Percentiles rank a stretch among this genome's conserved stretches.
These are phyloP conservation scores for Aspergillus versicolor DNA, from an alignment of 2,329 filamentous ascomycete species.

Conservation along the genomic window DNA sequence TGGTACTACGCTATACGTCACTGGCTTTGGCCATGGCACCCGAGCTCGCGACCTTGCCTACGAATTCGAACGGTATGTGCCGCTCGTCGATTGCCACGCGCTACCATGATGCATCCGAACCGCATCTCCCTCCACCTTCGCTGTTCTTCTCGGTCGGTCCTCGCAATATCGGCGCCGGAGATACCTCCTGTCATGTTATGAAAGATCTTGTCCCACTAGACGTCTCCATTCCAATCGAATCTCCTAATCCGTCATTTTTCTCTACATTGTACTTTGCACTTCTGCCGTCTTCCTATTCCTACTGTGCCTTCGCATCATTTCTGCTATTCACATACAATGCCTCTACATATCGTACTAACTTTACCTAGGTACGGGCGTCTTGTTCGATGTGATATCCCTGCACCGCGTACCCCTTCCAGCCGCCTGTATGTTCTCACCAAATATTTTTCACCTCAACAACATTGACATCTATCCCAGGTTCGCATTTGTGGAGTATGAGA, in stretches of 20 bases:
- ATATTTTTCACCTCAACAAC: slow-evolving; percentile 13
- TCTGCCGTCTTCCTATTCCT: neutral
- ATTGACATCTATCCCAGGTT: slow-evolving; percentile 61
- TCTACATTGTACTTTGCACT: slow-evolving; percentile 4
- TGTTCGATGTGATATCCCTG: slow-evolving; percentile 97
- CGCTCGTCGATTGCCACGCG: slow-evolving; percentile 46
- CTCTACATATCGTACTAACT: slow-evolving; percentile 37
- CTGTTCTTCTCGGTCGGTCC: slow-evolving; percentile 36
- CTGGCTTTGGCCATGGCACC: slow-evolving; percentile 97
- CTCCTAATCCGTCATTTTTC: neutral
- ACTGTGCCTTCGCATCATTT: neutral
- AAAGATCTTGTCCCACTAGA: slow-evolving; percentile 9
- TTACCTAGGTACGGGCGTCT: slow-evolving; percentile 83
- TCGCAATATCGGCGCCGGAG: slow-evolving; percentile 22
- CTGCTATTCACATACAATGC: neutral
- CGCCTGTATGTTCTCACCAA: slow-evolving; percentile 74
- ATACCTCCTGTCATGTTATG: slow-evolving; percentile 13
- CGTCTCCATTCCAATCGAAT: slow-evolving; percentile 1
- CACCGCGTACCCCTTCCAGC: slow-evolving; percentile 87
- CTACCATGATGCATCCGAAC: slow-evolving; percentile 41
- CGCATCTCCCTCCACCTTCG: slow-evolving; percentile 27
- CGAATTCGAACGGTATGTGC: slow-evolving; percentile 99
- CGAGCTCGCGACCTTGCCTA: slow-evolving; percentile 98
- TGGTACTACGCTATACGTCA: slow-evolving; percentile 94
- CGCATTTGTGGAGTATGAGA: slow-evolving; percentile 98